Evolutionary conservation across 768 basidiomycete species (phyloP).

Genomic region (Boletales sp.): DNA sequence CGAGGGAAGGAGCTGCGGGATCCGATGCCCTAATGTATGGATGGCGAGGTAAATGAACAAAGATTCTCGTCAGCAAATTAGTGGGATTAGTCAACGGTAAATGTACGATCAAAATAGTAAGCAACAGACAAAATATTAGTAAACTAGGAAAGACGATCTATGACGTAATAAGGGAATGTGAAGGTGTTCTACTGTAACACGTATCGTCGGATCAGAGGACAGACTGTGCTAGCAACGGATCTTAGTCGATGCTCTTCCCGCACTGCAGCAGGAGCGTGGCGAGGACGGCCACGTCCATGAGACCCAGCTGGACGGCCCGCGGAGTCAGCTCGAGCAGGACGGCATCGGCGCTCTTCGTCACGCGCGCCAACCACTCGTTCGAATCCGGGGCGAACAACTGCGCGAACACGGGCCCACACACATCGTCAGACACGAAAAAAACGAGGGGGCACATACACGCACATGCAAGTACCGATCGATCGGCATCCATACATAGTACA

Average conservation of each 20-base stretch:
- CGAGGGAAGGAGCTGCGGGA: not conserved
- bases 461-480: conserved; percentile 52
- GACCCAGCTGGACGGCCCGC: conserved; percentile 50
- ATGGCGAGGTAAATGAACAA: no score
- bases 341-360: conserved; percentile 43
- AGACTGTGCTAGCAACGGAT: no score
- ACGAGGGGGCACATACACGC: conserved; percentile 18
- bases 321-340: conserved; percentile 55
- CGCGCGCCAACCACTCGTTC: conserved; percentile 43
- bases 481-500: conserved; percentile 55
- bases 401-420: no score
- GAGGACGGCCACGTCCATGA: conserved; percentile 50
- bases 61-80: no score
- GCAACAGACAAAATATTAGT: no score
- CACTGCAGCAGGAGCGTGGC: conserved; percentile 55
- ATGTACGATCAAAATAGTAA: no score
- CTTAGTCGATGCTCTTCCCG: conserved; percentile 60
- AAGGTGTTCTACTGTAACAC: no score
- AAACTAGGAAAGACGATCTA: not conserved
- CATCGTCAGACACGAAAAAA: not conserved
- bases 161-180: no score
- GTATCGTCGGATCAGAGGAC: no score
- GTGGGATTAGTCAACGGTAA: no score
- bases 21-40: no score
- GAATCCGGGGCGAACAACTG: conserved; percentile 48